Conservation (phyloP, 148 eudicot genomes). For the Cornus controversa region DNA sequence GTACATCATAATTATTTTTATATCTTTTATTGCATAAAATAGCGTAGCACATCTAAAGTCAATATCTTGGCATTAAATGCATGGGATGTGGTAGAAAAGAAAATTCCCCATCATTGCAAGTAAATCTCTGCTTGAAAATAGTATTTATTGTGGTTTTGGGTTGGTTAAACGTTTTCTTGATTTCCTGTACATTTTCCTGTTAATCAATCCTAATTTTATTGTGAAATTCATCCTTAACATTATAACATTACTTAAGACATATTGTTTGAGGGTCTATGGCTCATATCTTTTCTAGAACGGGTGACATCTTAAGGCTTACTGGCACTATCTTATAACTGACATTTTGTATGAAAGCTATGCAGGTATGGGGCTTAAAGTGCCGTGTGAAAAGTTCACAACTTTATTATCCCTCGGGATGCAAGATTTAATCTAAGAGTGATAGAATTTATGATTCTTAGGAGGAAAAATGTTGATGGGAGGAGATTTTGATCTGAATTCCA, state of each 20-base stretch:
- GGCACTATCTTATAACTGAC: background rate
- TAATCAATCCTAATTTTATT: background rate
- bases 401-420: slow-evolving; percentile 5
- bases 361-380: slow-evolving; percentile 22
- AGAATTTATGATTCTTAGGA: background rate
- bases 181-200: no score
- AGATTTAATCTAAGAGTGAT: slow-evolving; percentile 9
- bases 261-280: background rate
- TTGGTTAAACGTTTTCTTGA: no score
- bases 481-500: slow-evolving; percentile 28
- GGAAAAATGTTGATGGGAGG: slow-evolving; percentile 42
- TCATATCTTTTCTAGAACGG: background rate
- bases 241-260: background rate
- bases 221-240: background rate
- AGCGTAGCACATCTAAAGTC: background rate
- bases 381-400: slow-evolving; percentile 10
- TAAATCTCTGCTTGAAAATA: no score
- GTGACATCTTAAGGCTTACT: background rate
- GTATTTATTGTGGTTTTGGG: no score
- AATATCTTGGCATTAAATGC: background rate
- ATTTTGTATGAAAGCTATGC: slow-evolving; percentile 18
- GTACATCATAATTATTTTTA: no score
- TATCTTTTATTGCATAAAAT: background rate
- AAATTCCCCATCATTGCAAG: no score
- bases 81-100: background rate